Percentiles rank a stretch among this genome's conserved stretches.
These are phyloP conservation scores for Pittosporum tobira DNA, from an alignment of 129 eudicot genomes.

Conservation along the genomic window DNA sequence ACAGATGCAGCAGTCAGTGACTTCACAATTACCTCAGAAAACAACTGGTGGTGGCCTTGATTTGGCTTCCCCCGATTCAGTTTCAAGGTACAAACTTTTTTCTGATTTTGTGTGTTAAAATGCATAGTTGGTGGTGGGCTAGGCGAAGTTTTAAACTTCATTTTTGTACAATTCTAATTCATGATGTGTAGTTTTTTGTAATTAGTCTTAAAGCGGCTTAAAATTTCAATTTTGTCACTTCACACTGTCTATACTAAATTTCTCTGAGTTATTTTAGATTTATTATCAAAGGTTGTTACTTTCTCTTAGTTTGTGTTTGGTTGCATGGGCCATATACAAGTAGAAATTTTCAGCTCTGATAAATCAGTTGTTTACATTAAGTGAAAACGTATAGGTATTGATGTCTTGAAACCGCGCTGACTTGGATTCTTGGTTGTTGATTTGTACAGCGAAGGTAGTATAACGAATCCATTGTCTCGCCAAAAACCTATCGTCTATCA, in stretches of 20 bases:
- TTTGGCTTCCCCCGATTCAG: slow-evolving; percentile 48
- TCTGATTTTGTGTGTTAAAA: background rate
- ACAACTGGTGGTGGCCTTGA: slow-evolving; percentile 13
- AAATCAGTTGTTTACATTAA: background rate
- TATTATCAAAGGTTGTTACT: no score
- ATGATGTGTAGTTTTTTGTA: no score
- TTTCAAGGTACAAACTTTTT: slow-evolving; percentile 29
- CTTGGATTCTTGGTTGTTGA: slow-evolving; percentile 3
- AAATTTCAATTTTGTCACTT: no score
- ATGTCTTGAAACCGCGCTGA: slow-evolving; percentile 4
- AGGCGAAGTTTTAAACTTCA: no score
- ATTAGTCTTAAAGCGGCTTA: no score
- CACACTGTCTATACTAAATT: no score
- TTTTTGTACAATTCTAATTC: no score
- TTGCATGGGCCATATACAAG: background rate
- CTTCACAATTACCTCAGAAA: background rate
- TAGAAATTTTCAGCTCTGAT: background rate
- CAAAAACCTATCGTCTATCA: slow-evolving; percentile 31
- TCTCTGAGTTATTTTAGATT: no score
- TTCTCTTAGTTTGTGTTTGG: no score
- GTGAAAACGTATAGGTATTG: no score
- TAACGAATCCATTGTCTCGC: slow-evolving; percentile 27
- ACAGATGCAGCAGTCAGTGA: slow-evolving; percentile 9
- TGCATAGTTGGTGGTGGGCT: no score
- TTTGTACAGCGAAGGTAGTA: slow-evolving; percentile 43